phyloP scores from a whole-genome alignment of 208 protist species.

The Acanthamoeba royreba region DNA sequence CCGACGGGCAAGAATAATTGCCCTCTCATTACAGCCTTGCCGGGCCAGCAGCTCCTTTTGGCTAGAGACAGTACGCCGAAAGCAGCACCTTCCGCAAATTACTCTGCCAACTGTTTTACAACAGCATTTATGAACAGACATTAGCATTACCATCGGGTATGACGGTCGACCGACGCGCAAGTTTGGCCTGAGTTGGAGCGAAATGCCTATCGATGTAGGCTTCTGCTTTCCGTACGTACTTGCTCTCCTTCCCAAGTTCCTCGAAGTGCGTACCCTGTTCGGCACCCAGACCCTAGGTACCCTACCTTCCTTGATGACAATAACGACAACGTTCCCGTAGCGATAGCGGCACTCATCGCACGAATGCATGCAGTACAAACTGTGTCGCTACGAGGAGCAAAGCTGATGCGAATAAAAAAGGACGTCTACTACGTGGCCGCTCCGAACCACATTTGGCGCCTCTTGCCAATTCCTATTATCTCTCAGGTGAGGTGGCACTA shows the following conservation, averaged over 20 bases:
- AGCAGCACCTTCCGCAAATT: too few relatives aligned
- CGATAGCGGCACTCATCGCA: not conserved
- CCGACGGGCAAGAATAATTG: constrained; percentile 42
- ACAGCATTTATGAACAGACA: not conserved
- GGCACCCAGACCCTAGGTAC: not conserved
- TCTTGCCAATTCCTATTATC: constrained; percentile 16
- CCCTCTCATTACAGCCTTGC: constrained; percentile 45
- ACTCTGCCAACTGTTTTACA: not conserved
- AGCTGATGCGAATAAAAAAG: constrained; percentile 27
- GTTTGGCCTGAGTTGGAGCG: constrained; percentile 58
- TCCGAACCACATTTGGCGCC: constrained; percentile 12
- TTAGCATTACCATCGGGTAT: constrained; percentile 60
- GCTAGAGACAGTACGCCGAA: constrained; percentile 54
- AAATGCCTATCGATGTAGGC: constrained; percentile 15
- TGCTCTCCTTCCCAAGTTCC: constrained; percentile 39
- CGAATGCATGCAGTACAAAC: not conserved
- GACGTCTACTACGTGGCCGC: not conserved
- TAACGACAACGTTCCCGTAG: not conserved
- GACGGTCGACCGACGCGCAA: constrained; percentile 60
- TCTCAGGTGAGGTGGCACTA: not conserved
- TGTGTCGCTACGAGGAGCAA: not conserved
- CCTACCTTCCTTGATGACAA: not conserved
- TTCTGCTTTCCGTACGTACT: constrained; percentile 56
- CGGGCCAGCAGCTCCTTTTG: constrained; percentile 56
- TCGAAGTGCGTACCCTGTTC: constrained; percentile 53